Conservation (phyloP, 2,329 filamentous ascomycete species). For the Fusarium scirpi region DNA sequence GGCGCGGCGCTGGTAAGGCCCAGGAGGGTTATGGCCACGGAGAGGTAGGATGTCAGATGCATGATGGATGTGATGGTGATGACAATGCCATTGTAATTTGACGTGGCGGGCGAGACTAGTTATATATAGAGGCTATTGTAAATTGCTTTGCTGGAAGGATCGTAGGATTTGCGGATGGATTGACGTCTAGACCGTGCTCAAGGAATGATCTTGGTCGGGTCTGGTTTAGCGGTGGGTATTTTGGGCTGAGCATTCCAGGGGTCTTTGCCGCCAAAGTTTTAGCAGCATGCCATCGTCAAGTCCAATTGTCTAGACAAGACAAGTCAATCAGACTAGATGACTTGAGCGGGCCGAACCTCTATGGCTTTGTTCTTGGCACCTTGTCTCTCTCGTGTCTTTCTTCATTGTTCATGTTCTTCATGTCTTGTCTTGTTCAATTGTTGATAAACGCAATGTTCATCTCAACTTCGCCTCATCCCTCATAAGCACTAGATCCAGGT, state of each 20-base stretch:
- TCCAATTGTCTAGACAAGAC: neutral
- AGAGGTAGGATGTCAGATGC: conserved; percentile 36
- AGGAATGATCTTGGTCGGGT: conserved; percentile 26
- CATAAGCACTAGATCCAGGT: conserved; percentile 15
- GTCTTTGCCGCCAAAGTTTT: neutral
- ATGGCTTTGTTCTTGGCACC: neutral
- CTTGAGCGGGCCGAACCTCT: neutral
- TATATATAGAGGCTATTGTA: conserved; percentile 7
- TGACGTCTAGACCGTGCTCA: conserved; percentile 17
- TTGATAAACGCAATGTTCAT: neutral
- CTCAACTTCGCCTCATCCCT: neutral
- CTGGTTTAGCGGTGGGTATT: conserved; percentile 14
- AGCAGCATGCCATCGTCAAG: conserved; percentile 15
- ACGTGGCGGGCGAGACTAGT: neutral
- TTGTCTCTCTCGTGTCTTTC: neutral
- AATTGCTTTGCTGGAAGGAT: neutral
- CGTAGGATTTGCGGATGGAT: conserved; percentile 9
- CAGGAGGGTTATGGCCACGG: conserved; percentile 23
- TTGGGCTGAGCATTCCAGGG: conserved; percentile 23
- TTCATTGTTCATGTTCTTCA: neutral
- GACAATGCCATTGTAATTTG: neutral
- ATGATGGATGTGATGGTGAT: neutral
- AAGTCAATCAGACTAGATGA: rapidly evolving
- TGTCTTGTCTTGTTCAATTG: too few relatives aligned
- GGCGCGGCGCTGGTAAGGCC: conserved; percentile 31